phyloP scores from a whole-genome alignment of 257 asterid species.

The Solanum ossicruentum region DNA sequence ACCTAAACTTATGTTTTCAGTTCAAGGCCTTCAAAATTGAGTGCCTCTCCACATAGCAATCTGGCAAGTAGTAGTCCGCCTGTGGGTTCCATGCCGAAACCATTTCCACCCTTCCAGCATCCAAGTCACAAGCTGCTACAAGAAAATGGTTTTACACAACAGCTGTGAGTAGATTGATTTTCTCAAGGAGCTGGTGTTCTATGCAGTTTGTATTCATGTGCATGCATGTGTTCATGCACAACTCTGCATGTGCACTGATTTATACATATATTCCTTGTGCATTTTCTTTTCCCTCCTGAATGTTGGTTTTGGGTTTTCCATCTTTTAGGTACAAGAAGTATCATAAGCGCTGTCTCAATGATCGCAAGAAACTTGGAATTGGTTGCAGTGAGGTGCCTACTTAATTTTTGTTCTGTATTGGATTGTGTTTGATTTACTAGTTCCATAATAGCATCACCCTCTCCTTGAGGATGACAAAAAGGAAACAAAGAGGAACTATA shows the following conservation, averaged over 20 bases:
- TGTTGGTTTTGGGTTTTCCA: slow-evolving; percentile 4
- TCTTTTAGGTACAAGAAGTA: slow-evolving; percentile 62
- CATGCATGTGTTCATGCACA: neutral
- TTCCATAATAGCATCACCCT: neutral
- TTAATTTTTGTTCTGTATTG: neutral
- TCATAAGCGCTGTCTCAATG: slow-evolving; percentile 65
- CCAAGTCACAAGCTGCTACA: slow-evolving; percentile 84
- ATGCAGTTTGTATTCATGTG: neutral
- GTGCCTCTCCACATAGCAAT: slow-evolving; percentile 65
- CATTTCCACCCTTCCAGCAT: slow-evolving; percentile 82
- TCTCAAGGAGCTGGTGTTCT: neutral
- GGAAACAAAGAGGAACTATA: neutral
- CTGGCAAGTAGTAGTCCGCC: slow-evolving; percentile 62
- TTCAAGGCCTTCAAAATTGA: slow-evolving; percentile 49
- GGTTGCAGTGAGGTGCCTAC: slow-evolving; percentile 84
- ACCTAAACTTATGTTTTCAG: slow-evolving; percentile 22
- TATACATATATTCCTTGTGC: neutral
- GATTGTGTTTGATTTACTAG: neutral
- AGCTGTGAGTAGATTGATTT: slow-evolving; percentile 47
- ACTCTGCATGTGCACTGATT: neutral
- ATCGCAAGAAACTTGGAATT: slow-evolving; percentile 78
- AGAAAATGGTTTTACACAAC: slow-evolving; percentile 94
- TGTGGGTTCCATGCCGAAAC: slow-evolving; percentile 69
- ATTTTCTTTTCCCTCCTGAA: neutral
- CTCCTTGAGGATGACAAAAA: neutral